phyloP scores from a whole-genome alignment of 306 rosid genomes.

The Sindora glabra region DNA sequence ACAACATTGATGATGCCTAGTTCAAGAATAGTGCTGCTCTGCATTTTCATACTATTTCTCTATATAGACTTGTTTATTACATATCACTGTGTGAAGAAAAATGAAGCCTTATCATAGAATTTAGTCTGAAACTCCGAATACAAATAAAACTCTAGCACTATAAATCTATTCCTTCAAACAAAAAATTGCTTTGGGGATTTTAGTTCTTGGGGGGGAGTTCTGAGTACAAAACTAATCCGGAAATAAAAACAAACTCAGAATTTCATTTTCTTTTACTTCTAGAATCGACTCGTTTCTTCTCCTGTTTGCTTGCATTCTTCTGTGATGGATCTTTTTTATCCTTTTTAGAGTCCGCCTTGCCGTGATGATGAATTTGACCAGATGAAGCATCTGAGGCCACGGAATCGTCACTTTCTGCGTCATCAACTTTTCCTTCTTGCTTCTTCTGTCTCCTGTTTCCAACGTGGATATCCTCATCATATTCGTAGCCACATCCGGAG shows the following conservation, averaged over 20 bases:
- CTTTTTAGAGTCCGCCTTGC: constrained; percentile 24
- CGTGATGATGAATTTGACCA: constrained; percentile 41
- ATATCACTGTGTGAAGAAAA: too few species aligned
- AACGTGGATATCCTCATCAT: constrained; percentile 1
- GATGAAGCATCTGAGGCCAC: constrained; percentile 89
- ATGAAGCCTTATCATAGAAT: constrained; percentile 1
- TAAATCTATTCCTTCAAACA: constrained; percentile 13
- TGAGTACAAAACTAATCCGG: constrained; percentile 20
- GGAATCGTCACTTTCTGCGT: constrained; percentile 71
- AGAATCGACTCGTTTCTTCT: constrained; percentile 52
- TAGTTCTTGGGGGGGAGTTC: constrained; percentile 6
- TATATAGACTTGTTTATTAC: too few species aligned
- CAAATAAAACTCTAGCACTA: not conserved
- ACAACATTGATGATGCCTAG: too few species aligned
- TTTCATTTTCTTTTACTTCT: constrained; percentile 39
- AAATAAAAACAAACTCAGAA: not conserved
- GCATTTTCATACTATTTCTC: too few species aligned
- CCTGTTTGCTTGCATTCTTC: constrained; percentile 45
- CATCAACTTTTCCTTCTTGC: constrained; percentile 24
- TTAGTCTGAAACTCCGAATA: not conserved
- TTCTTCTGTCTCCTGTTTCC: constrained; percentile 22
- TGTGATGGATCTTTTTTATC: constrained; percentile 35
- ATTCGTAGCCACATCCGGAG: constrained; percentile 25
- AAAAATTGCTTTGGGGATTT: constrained; percentile 12
- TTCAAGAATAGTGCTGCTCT: too few species aligned